These are phyloP conservation scores for Bipolaris cookei DNA, from an alignment of 2,329 filamentous ascomycete genomes.

Conservation along the genomic window DNA sequence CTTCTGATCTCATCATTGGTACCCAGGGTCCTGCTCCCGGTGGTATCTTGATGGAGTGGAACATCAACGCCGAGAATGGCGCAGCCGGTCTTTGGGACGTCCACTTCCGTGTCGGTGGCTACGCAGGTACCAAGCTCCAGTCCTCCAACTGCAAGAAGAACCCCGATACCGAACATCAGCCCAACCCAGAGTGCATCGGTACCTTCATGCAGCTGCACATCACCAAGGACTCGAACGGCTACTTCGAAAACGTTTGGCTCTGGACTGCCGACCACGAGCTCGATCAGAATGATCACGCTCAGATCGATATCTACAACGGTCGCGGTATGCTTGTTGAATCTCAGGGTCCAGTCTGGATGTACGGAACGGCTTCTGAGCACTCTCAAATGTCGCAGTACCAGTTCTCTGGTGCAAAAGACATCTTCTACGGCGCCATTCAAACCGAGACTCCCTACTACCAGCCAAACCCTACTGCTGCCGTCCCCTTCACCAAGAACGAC, in stretches of 20 bases:
- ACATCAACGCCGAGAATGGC: constrained; percentile 72
- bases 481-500: constrained; percentile 61
- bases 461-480: constrained; percentile 64
- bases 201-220: constrained; percentile 69
- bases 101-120: constrained; percentile 92
- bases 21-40: constrained; percentile 84
- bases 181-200: constrained; percentile 73
- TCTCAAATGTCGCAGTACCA: constrained; percentile 74
- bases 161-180: constrained; percentile 65
- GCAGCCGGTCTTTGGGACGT: constrained; percentile 88
- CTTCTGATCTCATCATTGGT: constrained; percentile 84
- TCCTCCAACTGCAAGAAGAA: constrained; percentile 80
- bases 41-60: constrained; percentile 91
- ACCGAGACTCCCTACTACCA: constrained; percentile 77
- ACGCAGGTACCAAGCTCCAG: constrained; percentile 82
- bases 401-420: constrained; percentile 63
- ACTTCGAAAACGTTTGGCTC: constrained; percentile 89
- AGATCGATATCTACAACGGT: constrained; percentile 86
- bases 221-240: constrained; percentile 65
- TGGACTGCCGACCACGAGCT: constrained; percentile 93
- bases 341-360: constrained; percentile 77
- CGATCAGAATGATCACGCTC: constrained; percentile 71
- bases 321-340: constrained; percentile 83
- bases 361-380: constrained; percentile 71
- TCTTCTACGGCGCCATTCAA: constrained; percentile 70